Percentiles rank a stretch among this genome's conserved stretches.
phyloP scores from a whole-genome alignment of 139 green algal genomes.

The Chlorella sp. region DNA sequence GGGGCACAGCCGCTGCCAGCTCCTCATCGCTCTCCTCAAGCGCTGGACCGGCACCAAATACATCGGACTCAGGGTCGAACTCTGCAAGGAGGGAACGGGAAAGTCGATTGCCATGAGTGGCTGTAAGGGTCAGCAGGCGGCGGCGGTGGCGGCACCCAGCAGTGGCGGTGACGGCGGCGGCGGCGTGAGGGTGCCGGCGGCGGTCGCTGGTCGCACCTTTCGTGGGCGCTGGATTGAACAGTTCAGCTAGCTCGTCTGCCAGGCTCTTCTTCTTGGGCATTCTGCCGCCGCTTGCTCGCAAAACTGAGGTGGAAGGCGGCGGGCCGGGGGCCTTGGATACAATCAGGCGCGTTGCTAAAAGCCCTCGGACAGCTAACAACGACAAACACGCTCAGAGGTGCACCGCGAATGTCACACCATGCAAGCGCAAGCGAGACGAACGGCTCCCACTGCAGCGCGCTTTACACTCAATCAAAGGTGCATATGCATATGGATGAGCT shows the following conservation, averaged over 20 bases:
- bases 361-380: too few species aligned
- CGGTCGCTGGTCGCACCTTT: conserved; percentile 22
- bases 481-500: too few species aligned
- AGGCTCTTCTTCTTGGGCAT: conserved; percentile 40
- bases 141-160: background rate
- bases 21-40: conserved; percentile 53
- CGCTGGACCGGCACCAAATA: conserved; percentile 27
- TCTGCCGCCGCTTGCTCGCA: background rate
- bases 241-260: conserved; percentile 53
- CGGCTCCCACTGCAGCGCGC: too few species aligned
- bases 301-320: background rate
- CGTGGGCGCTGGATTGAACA: conserved; percentile 41
- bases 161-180: background rate
- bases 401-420: too few species aligned
- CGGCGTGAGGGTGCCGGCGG: background rate
- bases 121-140: background rate
- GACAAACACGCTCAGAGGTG: too few species aligned
- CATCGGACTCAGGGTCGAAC: conserved; percentile 44
- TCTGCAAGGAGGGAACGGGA: conserved; percentile 28
- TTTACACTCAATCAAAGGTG: too few species aligned
- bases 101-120: background rate
- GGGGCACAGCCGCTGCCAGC: background rate
- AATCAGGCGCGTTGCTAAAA: too few species aligned
- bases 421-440: too few species aligned
- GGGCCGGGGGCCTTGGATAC: too few species aligned